Conservation (phyloP, 2,329 filamentous ascomycete genomes). For the Fusarium albidum region DNA sequence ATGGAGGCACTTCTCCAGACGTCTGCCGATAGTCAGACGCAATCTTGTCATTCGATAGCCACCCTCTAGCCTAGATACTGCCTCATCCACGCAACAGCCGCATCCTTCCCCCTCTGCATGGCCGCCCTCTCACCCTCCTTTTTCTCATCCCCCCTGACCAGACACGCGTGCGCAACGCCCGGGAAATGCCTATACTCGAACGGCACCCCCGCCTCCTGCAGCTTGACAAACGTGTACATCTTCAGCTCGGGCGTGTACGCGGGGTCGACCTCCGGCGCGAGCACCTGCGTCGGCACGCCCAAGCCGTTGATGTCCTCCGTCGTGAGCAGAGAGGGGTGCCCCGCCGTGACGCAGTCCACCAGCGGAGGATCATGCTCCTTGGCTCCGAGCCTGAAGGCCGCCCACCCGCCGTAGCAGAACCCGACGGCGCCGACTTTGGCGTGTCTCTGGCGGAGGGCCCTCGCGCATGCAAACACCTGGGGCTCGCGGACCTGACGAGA, state of each 20-base stretch:
- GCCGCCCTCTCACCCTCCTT: conserved; percentile 49
- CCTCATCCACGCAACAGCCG: conserved; percentile 51
- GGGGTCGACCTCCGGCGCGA: conserved; percentile 57
- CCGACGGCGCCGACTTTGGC: conserved; percentile 53
- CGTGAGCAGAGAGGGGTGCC: conserved; percentile 54
- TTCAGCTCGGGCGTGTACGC: conserved; percentile 54
- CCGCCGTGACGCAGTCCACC: conserved; percentile 55
- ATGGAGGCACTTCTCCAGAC: no score
- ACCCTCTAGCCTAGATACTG: no score
- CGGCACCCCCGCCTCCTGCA: conserved; percentile 46
- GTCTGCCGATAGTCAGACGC: no score
- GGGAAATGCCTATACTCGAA: conserved; percentile 59
- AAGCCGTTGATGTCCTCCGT: conserved; percentile 56
- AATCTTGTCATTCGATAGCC: no score
- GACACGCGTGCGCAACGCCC: conserved; percentile 53
- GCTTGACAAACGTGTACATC: conserved; percentile 44
- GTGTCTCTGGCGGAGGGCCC: conserved; percentile 45
- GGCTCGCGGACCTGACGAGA: conserved; percentile 48
- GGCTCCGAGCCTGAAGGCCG: conserved; percentile 54
- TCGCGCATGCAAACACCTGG: conserved; percentile 50
- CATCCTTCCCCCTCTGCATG: conserved; percentile 54
- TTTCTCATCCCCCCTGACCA: conserved; percentile 48
- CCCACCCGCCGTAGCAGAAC: conserved; percentile 63
- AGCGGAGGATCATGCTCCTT: conserved; percentile 45
- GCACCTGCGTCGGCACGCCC: conserved; percentile 58